Base-by-base conservation (phyloP, 2,329 filamentous ascomycete genomes). In the Scorias spongiosa region DNA sequence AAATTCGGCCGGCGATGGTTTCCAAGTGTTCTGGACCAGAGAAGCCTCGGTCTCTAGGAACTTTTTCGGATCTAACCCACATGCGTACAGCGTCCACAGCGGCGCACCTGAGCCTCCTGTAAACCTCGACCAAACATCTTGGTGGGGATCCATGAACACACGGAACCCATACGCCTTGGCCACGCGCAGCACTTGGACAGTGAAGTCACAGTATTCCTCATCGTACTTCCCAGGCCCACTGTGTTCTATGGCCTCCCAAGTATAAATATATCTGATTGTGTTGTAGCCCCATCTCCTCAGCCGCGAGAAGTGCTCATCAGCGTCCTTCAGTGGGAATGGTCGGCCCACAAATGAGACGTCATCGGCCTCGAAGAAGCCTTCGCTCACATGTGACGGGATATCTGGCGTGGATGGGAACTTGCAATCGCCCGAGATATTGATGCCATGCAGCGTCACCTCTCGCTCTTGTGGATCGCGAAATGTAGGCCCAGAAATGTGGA, bases 161-260 rank as follows among this genome's bases (percentile, higher is more conserved):
- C 93, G 94, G 62, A 98, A 95, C 26, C 84, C 85, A 68, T 93
- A 96, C 32, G 78, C 72, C 60, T 88, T 94, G 32, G 88, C 88
- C 50, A 87, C 70, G 45, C 87, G 75, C 53, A 98, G 65, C 10
- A 94, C 70, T 34, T 84, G 75, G 51, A 98, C 86, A 1, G 91
- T 98, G 60, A 93, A 86, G 51, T 84, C 73, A 51, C 96, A 88
- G 74, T 84, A 98, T 48, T 84, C 80, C 58, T 98, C 86, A 56
- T 98, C 93, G 61, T 96, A 98, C 57, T 76, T 80, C 1, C 88
- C 86, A 0, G 93, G 91, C 0, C 89, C 89, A 1, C 79, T 80
- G 46, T 91, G 83, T 65, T 98, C 91, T 60, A 98, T 83, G n/a
- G 91, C 89, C 64, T 98, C 91, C 91, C 91, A 98, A 0, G 91